Evolutionary conservation across 2,329 filamentous ascomycete species (phyloP).

Genomic region (Allantophomopsis lycopodina): DNA sequence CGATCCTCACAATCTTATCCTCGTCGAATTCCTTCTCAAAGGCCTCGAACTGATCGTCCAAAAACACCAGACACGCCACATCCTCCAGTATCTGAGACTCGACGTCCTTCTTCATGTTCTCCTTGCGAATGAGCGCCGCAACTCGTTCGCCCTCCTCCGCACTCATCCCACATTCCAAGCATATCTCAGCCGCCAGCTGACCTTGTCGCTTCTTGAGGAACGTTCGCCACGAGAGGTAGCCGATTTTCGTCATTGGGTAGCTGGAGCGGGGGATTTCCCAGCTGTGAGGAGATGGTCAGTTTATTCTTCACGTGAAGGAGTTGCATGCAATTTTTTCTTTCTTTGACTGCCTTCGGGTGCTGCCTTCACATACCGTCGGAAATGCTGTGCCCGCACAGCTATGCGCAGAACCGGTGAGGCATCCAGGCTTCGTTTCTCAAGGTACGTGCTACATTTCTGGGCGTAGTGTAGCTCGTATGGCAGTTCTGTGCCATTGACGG

Average conservation of each 20-base stretch:
- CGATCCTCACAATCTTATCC: slow-evolving; percentile 59
- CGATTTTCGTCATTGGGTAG: slow-evolving; percentile 61
- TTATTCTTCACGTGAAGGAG: background rate
- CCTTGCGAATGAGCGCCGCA: slow-evolving; percentile 64
- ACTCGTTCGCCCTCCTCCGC: slow-evolving; percentile 44
- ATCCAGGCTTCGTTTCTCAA: slow-evolving; percentile 41
- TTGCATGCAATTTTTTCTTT: no score
- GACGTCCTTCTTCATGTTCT: slow-evolving; percentile 48
- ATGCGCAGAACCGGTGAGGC: slow-evolving; percentile 57
- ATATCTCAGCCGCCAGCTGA: slow-evolving; percentile 40
- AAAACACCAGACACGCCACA: slow-evolving; percentile 74
- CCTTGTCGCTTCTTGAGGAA: slow-evolving; percentile 62
- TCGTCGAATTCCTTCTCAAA: slow-evolving; percentile 60
- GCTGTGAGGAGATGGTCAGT: slow-evolving; percentile 15
- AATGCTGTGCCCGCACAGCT: slow-evolving; percentile 75
- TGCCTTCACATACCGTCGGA: slow-evolving; percentile 38
- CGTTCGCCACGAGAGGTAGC: slow-evolving; percentile 71
- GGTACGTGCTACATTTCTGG: slow-evolving; percentile 63
- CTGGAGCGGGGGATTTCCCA: slow-evolving; percentile 69
- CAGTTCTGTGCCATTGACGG: no score
- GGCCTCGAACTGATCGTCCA: slow-evolving; percentile 74
- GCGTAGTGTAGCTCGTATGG: slow-evolving; percentile 83
- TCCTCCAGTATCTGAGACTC: slow-evolving; percentile 72
- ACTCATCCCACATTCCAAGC: slow-evolving; percentile 22
- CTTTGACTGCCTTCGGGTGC: no score